Conservation (phyloP, 768 basidiomycete genomes). For the Leccinum imitatum region DNA sequence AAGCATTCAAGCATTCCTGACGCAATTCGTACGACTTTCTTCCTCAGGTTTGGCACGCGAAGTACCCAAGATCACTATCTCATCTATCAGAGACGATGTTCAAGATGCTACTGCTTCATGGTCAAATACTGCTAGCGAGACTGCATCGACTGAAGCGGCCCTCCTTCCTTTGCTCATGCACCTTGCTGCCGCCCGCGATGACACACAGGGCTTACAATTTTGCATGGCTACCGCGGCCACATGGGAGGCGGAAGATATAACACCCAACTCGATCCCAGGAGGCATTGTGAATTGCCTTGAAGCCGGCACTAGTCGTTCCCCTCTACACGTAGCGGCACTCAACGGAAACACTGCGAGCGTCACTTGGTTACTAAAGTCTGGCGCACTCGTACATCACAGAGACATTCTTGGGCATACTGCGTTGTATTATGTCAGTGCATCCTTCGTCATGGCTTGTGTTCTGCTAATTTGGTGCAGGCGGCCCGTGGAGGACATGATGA, state of each 20-base stretch:
- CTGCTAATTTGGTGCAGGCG: constrained; percentile 45
- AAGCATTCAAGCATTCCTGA: constrained; percentile 61
- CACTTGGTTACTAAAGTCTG: constrained; percentile 58
- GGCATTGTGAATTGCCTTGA: constrained; percentile 77
- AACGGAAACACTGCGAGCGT: constrained; percentile 52
- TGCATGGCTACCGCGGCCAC: constrained; percentile 44
- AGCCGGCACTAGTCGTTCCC: constrained; percentile 66
- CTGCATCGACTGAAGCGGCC: constrained; percentile 62
- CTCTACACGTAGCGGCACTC: constrained; percentile 77
- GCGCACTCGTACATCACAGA: constrained; percentile 80
- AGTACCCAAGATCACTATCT: constrained; percentile 36
- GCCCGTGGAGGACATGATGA: constrained; percentile 66
- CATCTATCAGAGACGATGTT: constrained; percentile 39
- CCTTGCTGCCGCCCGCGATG: constrained; percentile 72
- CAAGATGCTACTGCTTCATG: constrained; percentile 57
- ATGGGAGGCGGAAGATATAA: constrained; percentile 25
- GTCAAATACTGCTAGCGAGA: constrained; percentile 79
- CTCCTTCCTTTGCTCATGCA: constrained; percentile 78
- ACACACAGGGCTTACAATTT: constrained; percentile 58
- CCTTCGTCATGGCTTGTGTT: background rate
- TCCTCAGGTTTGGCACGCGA: constrained; percentile 39
- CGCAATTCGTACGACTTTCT: constrained; percentile 69
- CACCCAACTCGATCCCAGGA: constrained; percentile 44
- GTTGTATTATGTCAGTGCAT: constrained; percentile 67
- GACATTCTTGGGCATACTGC: constrained; percentile 82